Evolutionary conservation across 306 rosid genomes (phyloP), one percentile per base, ranked within the genome.

Genomic region (Heteromeles arbutifolia): DNA sequence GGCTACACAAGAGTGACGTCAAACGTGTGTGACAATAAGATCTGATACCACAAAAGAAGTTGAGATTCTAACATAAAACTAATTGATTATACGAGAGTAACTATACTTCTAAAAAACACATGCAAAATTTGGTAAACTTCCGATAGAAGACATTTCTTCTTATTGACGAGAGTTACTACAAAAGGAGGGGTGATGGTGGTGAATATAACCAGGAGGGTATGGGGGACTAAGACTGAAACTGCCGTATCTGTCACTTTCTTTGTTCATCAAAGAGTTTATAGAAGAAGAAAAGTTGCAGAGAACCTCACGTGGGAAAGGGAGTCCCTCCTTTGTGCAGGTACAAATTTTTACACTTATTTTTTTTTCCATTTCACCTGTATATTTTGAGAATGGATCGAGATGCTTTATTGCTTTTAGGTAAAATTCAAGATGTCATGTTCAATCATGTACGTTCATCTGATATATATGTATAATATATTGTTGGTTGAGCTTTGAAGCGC

Each of bases 221-320:
- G 9, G 41, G n/a, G 32, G 65, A 64, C 50, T 48, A 59, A 29
- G 73, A 53, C 69, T 37, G 57, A 28, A 70, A 54, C 66, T 0
- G 24, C 10, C 10, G 1, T 8, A 5, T 24, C 62, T 29, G 62
- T 76, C 80, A 22, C 31, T 67, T 25, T 76, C 74, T 63, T 8
- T 68, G 56, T 25, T 48, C 67, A 53, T 37, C 67, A 69, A 80
- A 19, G 32, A 19, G 32, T 37, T 58, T 18, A 22, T 18, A 28
- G 0, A 25, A 48, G 54, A 18, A 48, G 2, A 18, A 10, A 17
- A 22, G 25, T n/a, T 58, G 41, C 80, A 76, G 77, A 64, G 77
- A 64, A 53, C 19, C 77, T 81, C 84, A 81, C 84, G 81, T 77
- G 81, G 75, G 74, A 54, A 56, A 18, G 17, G 74, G 74, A 62